phyloP scores from a whole-genome alignment of 352 stramenopile species.

The Hyaloperonospora arabidopsidis region DNA sequence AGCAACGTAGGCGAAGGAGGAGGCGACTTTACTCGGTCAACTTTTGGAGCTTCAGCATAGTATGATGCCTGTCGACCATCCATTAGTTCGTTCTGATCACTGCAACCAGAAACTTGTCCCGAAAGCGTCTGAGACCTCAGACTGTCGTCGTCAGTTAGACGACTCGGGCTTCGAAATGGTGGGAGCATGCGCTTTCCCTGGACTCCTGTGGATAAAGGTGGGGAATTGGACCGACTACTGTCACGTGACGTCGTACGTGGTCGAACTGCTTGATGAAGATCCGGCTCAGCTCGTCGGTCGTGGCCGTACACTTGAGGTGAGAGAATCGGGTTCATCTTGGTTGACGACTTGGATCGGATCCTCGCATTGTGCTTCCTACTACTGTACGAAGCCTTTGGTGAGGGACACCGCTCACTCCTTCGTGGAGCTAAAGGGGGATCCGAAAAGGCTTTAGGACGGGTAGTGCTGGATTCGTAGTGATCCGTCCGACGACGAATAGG shows the following conservation, averaged over 20 bases:
- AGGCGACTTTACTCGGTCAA: constrained; percentile 3
- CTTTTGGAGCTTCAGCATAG: background rate
- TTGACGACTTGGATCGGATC: constrained; percentile 8
- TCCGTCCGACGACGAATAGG: background rate
- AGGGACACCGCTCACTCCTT: background rate
- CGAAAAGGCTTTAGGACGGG: constrained; percentile 15
- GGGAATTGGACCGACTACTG: constrained; percentile 4
- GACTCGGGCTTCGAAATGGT: constrained; percentile 7
- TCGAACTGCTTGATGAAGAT: background rate
- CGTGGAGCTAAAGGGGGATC: constrained; percentile 6
- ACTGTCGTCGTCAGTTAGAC: constrained; percentile 2
- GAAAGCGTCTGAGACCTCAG: constrained; percentile 1
- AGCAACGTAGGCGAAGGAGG: constrained; percentile 3
- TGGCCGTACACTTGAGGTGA: constrained; percentile 3
- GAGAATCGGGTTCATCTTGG: constrained; percentile 8
- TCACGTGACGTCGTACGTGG: constrained; percentile 3
- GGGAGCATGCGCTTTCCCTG: constrained; percentile 6
- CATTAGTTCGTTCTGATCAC: constrained; percentile 5
- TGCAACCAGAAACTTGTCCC: background rate
- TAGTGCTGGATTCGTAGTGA: background rate
- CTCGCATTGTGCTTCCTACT: constrained; percentile 6
- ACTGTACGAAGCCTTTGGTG: too few species aligned
- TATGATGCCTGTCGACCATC: constrained; percentile 1
- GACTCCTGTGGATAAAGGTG: background rate
- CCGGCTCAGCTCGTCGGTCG: background rate